These are phyloP conservation scores for Rhododendron griersonianum DNA, from an alignment of 148 eudicot species.

Conservation along the genomic window DNA sequence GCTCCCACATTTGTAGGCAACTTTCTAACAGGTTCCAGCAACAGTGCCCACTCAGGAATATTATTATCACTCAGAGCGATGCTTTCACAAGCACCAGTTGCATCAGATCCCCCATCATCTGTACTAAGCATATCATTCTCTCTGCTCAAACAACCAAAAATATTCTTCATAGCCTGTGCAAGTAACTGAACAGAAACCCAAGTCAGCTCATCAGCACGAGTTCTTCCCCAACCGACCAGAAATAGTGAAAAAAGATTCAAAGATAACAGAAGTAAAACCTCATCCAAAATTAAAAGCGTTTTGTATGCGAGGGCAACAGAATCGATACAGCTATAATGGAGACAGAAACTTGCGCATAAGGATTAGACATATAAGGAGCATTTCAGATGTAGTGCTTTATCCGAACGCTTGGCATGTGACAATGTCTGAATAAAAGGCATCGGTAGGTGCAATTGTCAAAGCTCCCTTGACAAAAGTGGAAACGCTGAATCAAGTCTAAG, in stretches of 20 bases:
- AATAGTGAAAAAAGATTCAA: neutral
- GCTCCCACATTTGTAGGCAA: slow-evolving; percentile 88
- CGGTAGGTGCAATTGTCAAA: neutral
- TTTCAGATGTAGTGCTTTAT: neutral
- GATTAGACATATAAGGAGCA: neutral
- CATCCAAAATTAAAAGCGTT: neutral
- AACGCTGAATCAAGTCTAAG: neutral
- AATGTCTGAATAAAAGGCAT: neutral
- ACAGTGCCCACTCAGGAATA: slow-evolving; percentile 65
- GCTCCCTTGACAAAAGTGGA: neutral
- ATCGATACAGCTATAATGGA: neutral
- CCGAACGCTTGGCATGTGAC: neutral
- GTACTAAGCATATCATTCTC: slow-evolving; percentile 29
- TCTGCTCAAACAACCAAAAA: slow-evolving; percentile 41
- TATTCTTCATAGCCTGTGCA: slow-evolving; percentile 53
- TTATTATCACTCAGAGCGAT: slow-evolving; percentile 23
- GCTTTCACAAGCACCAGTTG: slow-evolving; percentile 29
- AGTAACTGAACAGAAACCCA: slow-evolving; percentile 45
- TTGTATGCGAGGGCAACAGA: neutral
- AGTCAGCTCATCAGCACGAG: slow-evolving; percentile 15
- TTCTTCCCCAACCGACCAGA: neutral
- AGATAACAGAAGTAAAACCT: neutral
- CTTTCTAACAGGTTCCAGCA: slow-evolving; percentile 68
- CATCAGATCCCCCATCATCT: slow-evolving; percentile 49
- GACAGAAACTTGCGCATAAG: neutral